Evolutionary conservation across 106 monocot genomes (phyloP), one percentile per base, ranked within the genome.

Genomic region (Amphibolis antarctica): DNA sequence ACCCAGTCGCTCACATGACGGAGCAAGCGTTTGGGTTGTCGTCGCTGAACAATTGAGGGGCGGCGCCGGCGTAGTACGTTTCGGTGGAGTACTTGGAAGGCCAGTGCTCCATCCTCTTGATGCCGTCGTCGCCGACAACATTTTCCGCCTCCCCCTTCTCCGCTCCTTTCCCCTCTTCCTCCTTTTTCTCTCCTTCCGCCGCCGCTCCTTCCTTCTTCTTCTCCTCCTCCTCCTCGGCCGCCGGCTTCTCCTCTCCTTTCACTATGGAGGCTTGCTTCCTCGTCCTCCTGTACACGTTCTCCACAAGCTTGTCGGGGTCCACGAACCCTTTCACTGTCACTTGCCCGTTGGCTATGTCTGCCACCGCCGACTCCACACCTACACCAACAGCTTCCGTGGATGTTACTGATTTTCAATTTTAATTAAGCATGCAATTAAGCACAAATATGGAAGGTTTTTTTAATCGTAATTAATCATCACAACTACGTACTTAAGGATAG

Each of bases 21-120:
- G 55, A 60, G 69, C 89, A 89, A 36, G 85, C 81, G 65, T 89
- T 89, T 10, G 84, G 88, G 60, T 89, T 85, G 73, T 89, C 85
- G 55, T 89, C 88, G 51, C 88, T 89, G 55, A 89, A 88, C 1
- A 65, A 31, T 50, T 84, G 71, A 5, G 78, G 78, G 15, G 76
- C 66, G 64, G n/a, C n/a, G n/a, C n/a, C n/a, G n/a, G n/a, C n/a
- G n/a, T n/a, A 69, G 69, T 17, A 27, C 57, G 63, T 75, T 22
- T 80, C 80, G 15, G 64, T 18, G 64, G 73, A 60, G 28, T 74
- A 49, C 4, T 59, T 67, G 2, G 67, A 23, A 21, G 73, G 70
- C 80, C 76, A 81, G 26, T 76, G 75, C 18, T 83, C 86, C 18
- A 28, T 46, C 26, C 78, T 81, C 49, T 66, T 65, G 14, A 71